Conservation (phyloP, 2,329 filamentous ascomycete species). For the Alternaria sp. region DNA sequence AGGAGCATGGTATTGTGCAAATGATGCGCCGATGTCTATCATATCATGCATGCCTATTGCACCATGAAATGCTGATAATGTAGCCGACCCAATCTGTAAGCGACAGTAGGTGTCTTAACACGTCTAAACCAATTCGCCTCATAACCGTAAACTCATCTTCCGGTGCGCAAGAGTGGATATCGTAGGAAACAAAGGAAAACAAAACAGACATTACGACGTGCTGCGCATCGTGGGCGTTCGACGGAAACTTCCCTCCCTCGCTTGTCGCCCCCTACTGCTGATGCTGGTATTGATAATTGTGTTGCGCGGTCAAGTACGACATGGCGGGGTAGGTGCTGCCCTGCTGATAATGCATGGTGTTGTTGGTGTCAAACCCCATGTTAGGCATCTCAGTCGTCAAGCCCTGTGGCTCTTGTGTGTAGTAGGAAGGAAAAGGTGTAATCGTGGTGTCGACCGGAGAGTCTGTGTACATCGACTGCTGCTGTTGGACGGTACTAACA, state of each 20-base stretch:
- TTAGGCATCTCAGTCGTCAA: constrained; percentile 32
- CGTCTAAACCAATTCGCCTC: constrained; percentile 8
- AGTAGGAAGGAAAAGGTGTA: constrained; percentile 44
- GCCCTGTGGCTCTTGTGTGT: constrained; percentile 42
- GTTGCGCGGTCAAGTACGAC: constrained; percentile 43
- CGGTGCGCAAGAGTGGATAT: constrained; percentile 18
- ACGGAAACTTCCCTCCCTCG: neutral
- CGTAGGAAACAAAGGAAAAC: constrained; percentile 9
- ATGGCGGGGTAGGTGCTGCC: constrained; percentile 43
- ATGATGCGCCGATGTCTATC: constrained; percentile 1
- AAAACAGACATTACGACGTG: neutral
- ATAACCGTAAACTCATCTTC: constrained; percentile 7
- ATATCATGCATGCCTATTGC: constrained; percentile 2
- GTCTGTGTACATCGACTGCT: constrained; percentile 44
- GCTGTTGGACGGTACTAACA: constrained; percentile 40
- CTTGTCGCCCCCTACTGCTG: constrained; percentile 23
- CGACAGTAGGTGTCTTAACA: constrained; percentile 4
- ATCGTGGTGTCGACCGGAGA: constrained; percentile 49
- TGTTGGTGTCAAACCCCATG: constrained; percentile 39
- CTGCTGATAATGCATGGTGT: constrained; percentile 43
- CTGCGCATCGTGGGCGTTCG: neutral
- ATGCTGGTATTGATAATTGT: constrained; percentile 44
- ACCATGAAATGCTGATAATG: constrained; percentile 8
- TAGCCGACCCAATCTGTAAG: constrained; percentile 2
- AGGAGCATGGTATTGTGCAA: neutral